Evolutionary conservation across 495 filamentous ascomycete genomes (phyloP), one percentile per base, ranked within the genome.

Genomic region (Podospora appendiculata): DNA sequence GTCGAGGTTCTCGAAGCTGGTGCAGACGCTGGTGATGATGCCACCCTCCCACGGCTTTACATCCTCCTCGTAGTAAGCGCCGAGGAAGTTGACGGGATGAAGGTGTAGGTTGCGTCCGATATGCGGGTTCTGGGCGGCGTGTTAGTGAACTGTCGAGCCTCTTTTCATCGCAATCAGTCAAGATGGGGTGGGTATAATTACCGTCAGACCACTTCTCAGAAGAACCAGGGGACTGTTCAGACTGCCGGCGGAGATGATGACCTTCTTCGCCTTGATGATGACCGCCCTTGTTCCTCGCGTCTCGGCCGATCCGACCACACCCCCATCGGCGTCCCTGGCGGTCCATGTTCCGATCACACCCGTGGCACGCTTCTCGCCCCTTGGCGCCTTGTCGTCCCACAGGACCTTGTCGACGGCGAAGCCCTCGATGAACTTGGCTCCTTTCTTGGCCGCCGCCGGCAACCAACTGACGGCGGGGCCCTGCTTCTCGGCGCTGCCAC

Each of bases 71-170:
- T 82, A 90, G 11, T 83, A 69, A 12, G 78, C 88, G 3, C 69
- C 73, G 17, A 84, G 59, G 6, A 83, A 58, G 41, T 76, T 73
- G 6, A 84, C 84, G 3, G 91, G 91, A 56, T 97, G 91, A 6
- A 92, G 63, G 58, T 94, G 70, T 5, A 97, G 82, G 59, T 95
- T 86, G 14, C 77, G 80, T n/a, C 91, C 91, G 55, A 97, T 87
- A 43, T 95, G 85, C 4, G 71, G 72, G 53, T 95, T 95, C 70
- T 84, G 78, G 19, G 18, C 38, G n/a, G 14, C 33, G 7, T 39
- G 34, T 48, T 11, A 48, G 46, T 18, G 12, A 25, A 25, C 34
- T 4, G 19, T 13, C 10, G 13, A 32, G 12, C 36, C 18, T 3
- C 32, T 41, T 7, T 32, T 14, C 17, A 25, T 12, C 14, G 8